Evolutionary conservation across 257 asterid species (phyloP).

Genomic region (Galeopsis tetrahit): DNA sequence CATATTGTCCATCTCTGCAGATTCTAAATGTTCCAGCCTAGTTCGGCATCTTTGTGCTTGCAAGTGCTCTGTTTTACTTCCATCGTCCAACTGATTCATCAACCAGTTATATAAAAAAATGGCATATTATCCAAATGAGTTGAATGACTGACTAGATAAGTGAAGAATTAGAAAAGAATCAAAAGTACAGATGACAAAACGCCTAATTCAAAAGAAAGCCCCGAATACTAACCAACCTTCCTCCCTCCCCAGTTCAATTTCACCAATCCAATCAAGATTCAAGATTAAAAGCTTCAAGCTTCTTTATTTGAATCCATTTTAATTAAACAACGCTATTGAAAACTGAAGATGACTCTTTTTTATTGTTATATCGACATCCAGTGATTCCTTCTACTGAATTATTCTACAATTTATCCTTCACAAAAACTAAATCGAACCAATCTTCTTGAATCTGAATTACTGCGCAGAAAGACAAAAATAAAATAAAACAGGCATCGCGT

Average conservation of each 20-base stretch:
- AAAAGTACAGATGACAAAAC: not conserved
- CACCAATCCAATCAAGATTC: conserved; percentile 11
- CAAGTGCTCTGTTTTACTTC: conserved; percentile 73
- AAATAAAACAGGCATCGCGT: conserved; percentile 1
- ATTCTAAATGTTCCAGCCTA: conserved; percentile 85
- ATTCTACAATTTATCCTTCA: conserved; percentile 14
- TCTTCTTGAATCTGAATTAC: not conserved
- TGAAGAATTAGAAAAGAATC: not conserved
- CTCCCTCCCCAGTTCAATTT: conserved; percentile 13
- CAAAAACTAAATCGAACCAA: not conserved
- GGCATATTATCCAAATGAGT: conserved; percentile 12
- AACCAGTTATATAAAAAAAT: conserved; percentile 27
- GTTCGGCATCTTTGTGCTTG: conserved; percentile 94
- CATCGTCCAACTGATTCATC: conserved; percentile 84
- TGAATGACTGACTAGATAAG: not conserved
- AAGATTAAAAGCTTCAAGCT: not conserved
- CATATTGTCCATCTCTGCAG: conserved; percentile 71
- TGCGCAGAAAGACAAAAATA: not conserved
- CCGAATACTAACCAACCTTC: conserved; percentile 6
- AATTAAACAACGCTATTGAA: not conserved
- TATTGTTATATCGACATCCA: conserved; percentile 12
- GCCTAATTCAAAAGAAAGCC: conserved; percentile 13
- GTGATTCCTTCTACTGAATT: not conserved
- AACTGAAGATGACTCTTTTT: not conserved
- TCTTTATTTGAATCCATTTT: not conserved